A percentile compares a stretch with the other conserved stretches of the same genome.
Conservation (phyloP, 352 stramenopile species). For the Phytophthora cajani region DNA sequence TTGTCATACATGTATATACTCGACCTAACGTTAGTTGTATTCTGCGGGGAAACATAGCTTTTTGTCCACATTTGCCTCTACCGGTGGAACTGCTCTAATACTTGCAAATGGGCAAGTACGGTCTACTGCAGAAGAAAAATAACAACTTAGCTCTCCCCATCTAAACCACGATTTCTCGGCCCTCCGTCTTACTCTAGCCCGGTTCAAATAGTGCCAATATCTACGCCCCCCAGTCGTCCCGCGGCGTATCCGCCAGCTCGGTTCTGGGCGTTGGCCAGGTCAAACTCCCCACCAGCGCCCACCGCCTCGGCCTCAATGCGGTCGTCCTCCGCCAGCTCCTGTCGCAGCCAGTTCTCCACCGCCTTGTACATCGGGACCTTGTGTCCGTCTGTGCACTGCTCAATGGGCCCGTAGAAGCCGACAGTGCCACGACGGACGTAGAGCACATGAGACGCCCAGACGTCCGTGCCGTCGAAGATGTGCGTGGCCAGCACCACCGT, state of each 20-base stretch:
- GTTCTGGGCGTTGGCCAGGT: slow-evolving; percentile 77
- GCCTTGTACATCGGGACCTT: slow-evolving; percentile 91
- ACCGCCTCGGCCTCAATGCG: slow-evolving; percentile 65
- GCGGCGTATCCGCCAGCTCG: slow-evolving; percentile 76
- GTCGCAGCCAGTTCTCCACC: slow-evolving; percentile 93
- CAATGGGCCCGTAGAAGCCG: slow-evolving; percentile 69
- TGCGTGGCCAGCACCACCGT: slow-evolving; percentile 91
- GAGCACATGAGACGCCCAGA: slow-evolving; percentile 95
- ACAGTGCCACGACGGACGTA: slow-evolving; percentile 86
- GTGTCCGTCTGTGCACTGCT: slow-evolving; percentile 77
- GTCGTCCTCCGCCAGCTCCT: slow-evolving; percentile 89
- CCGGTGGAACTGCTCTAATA: too few species aligned
- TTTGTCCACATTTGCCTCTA: too few species aligned
- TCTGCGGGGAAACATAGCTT: too few species aligned
- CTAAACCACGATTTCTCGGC: too few species aligned
- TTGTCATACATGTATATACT: too few species aligned
- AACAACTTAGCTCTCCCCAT: too few species aligned
- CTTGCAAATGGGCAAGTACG: too few species aligned
- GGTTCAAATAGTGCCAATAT: slow-evolving; percentile 41
- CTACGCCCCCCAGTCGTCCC: slow-evolving; percentile 68
- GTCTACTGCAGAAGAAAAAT: too few species aligned
- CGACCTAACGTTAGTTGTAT: too few species aligned
- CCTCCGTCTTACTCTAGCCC: too few species aligned
- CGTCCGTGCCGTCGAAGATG: slow-evolving; percentile 98
- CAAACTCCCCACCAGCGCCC: slow-evolving; percentile 43